Evolutionary conservation across 75 land plant species (phyloP), one percentile per base, ranked within the genome.

Genomic region (Selaginella moellendorffii): DNA sequence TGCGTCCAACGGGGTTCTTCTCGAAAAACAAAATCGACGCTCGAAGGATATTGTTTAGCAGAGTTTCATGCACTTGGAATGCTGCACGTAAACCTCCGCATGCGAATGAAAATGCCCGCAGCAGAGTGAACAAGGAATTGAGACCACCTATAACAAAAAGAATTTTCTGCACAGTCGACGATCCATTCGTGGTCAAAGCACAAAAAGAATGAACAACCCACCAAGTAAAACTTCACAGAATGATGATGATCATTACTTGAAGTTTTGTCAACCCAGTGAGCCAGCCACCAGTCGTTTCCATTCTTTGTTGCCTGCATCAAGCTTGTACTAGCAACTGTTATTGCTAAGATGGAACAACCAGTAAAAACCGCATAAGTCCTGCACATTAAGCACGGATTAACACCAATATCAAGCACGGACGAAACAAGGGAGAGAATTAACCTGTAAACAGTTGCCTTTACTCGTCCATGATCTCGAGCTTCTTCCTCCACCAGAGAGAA

Each of bases 21-120:
- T 93, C 81, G 73, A 93, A 93, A 73, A 93, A 93, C 19, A 58
- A 27, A 20, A 85, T 69, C 19, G 96, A 83, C 70, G 98, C 98
- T 69, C 75, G 29, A 12, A 82, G 66, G 58, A 93, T 73, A 61
- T 78, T 83, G 27, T 67, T 72, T 23, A 93, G 66, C 28, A 93
- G 77, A 10, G 62, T 61, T 63, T 74, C 69, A 65, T 93, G 98
- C 66, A 85, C 82, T 31, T 76, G 62, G 54, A 78, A 74, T 61
- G 98, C 90, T 66, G 98, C 96, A 18, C 78, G 79, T 53, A 93
- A 62, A 22, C 98, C 96, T 36, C 98, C 98, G 83, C 77, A 88
- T 64, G 98, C 79, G 77, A 88, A 93, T 65, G 96, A 83, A 62
- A 93, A 93, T 52, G 98, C 85, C 61, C 98, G 77, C 58, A 74